Evolutionary conservation across 2,329 filamentous ascomycete species (phyloP).

Genomic region (Penicillium polonicum): DNA sequence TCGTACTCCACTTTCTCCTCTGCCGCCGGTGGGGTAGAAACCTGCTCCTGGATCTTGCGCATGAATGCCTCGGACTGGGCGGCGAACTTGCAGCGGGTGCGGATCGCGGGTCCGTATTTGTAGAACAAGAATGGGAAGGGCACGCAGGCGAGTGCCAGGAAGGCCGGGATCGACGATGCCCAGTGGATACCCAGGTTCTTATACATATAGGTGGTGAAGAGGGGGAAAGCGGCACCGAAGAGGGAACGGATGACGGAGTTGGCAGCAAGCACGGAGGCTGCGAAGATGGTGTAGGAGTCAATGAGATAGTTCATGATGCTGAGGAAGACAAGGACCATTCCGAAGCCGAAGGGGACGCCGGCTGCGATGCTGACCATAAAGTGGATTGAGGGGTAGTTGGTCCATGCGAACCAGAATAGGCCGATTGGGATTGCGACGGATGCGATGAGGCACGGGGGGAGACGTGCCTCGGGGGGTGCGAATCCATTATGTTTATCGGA

Average conservation of each 20-base stretch:
- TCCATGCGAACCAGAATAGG: constrained; percentile 38
- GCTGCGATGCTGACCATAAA: constrained; percentile 27
- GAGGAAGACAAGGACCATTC: constrained; percentile 28
- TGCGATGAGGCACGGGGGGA: constrained; percentile 29
- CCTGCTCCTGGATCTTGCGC: constrained; percentile 35
- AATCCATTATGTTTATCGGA: constrained; percentile 22
- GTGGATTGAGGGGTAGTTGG: constrained; percentile 28
- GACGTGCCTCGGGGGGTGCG: constrained; percentile 30
- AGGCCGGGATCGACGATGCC: constrained; percentile 27
- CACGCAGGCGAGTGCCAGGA: constrained; percentile 27
- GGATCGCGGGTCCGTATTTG: constrained; percentile 26
- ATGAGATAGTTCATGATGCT: constrained; percentile 31
- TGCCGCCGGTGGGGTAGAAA: constrained; percentile 10
- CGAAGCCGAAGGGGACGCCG: constrained; percentile 28
- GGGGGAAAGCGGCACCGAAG: constrained; percentile 30
- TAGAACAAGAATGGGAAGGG: constrained; percentile 32
- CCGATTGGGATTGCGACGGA: constrained; percentile 28
- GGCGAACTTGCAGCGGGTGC: constrained; percentile 26
- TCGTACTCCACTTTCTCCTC: constrained; percentile 31
- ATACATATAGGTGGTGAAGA: constrained; percentile 31
- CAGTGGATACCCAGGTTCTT: constrained; percentile 28
- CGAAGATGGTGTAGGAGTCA: constrained; percentile 30
- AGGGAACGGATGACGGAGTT: constrained; percentile 28
- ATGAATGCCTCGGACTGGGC: constrained; percentile 38
- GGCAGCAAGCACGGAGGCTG: constrained; percentile 27